Evolutionary conservation across 495 filamentous ascomycete species (phyloP), one percentile per base, ranked within the genome.

Genomic region (Penicillium desertorum): DNA sequence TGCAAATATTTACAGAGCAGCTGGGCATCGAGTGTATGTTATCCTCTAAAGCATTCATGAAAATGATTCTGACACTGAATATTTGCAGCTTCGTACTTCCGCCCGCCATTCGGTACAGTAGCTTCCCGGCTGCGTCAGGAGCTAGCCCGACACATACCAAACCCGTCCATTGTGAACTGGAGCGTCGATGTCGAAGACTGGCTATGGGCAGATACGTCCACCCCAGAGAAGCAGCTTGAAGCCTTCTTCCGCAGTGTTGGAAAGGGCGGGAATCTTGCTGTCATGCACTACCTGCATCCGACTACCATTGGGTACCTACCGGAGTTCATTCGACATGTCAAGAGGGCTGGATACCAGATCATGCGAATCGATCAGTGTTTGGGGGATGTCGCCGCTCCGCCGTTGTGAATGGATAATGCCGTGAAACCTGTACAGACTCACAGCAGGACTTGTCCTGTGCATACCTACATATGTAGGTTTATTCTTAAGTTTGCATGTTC

Each of bases 351-450:
- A 16, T 83, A 88, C 73, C 71, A 77, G 56, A 69, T 92, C 53
- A 91, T 92, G 88, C 76, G 88, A 19, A 83, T 92, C 45, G 88
- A 92, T 66, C 88, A 91, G 75, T 92, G 88, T 66, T 68, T 92
- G 78, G 79, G 82, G 75, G 88, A 91, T 71, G 85, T 83, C 6
- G 74, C 80, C 47, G 86, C 85, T 48, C 87, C 87, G 19, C 73
- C 84, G 17, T 58, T 89, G 63, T 64, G 45, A 68, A 29, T 19
- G 30, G n/a, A 6, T 2, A 8, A 17, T 54, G 10, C 20, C 17
- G 32, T 41, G 42, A 12, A 44, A 50, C 10, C 51, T 44, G 51
- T 51, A 47, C 19, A 41, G 44, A 42, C 14, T 44, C 16, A n/a
- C 16, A 23, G 37, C 39, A 11, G 32, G 16, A 29, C 5, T 3